phyloP scores from a whole-genome alignment of 2,329 filamentous ascomycete species.

The Cordyceps fumosorosea region DNA sequence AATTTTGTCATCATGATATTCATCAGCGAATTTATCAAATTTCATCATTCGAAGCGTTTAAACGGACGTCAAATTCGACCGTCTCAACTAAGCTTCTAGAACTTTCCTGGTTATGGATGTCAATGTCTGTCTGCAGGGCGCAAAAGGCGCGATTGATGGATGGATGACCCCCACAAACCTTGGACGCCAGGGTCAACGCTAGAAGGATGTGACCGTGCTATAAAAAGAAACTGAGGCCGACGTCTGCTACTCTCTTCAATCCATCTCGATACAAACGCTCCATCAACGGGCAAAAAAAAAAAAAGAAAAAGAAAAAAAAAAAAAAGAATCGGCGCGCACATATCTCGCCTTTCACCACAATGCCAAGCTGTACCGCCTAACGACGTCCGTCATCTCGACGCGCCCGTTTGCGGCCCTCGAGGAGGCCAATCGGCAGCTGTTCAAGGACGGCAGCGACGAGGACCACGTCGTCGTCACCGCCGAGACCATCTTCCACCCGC shows the following conservation, averaged over 20 bases:
- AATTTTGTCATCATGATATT: not conserved
- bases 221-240: not conserved
- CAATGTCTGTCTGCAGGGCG: not conserved
- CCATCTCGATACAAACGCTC: not conserved
- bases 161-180: not conserved
- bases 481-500: conserved; percentile 67
- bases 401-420: conserved; percentile 43
- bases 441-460: conserved; percentile 47
- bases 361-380: conserved; percentile 35
- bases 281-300: not conserved
- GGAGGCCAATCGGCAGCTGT: conserved; percentile 45
- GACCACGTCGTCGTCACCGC: conserved; percentile 54
- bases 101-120: not conserved
- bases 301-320: not conserved
- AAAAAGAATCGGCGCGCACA: conserved; percentile 25
- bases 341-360: conserved; percentile 40
- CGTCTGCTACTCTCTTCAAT: not conserved
- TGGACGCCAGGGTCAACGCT: not conserved
- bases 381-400: conserved; percentile 40
- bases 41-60: not conserved
- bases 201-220: not conserved
- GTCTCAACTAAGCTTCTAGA: not conserved
- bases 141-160: conserved; percentile 10
- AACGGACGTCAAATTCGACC: not conserved
- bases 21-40: not conserved